Conservation (phyloP, 2,329 filamentous ascomycete genomes). For the Pyrenochaeta sp. region DNA sequence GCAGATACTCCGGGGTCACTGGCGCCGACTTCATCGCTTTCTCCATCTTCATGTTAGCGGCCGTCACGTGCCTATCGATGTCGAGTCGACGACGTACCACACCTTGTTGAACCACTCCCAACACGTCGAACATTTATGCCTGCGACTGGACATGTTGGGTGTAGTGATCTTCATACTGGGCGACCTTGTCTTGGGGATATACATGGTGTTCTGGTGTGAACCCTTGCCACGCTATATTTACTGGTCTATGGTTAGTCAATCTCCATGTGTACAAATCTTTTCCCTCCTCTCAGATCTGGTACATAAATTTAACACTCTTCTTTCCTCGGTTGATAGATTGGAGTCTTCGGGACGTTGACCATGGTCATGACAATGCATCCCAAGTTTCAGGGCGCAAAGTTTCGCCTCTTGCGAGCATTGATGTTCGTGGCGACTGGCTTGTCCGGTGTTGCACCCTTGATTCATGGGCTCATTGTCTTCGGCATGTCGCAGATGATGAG, state of each 20-base stretch:
- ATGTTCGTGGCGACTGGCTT: slow-evolving; percentile 90
- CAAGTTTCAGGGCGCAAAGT: slow-evolving; percentile 79
- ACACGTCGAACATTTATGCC: slow-evolving; percentile 77
- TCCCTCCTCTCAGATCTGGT: too few relatives aligned
- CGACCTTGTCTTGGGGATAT: slow-evolving; percentile 82
- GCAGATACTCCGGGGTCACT: slow-evolving; percentile 16
- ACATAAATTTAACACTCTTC: too few relatives aligned
- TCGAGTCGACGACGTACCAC: slow-evolving; percentile 72
- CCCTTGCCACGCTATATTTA: slow-evolving; percentile 46
- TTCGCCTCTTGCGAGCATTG: slow-evolving; percentile 81
- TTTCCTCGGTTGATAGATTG: not conserved
- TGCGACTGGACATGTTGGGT: slow-evolving; percentile 89
- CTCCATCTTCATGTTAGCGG: slow-evolving; percentile 34
- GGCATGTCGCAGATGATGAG: too few relatives aligned
- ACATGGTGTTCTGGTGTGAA: slow-evolving; percentile 59
- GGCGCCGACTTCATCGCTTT: slow-evolving; percentile 31
- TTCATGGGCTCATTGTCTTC: slow-evolving; percentile 69
- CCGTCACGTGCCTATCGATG: slow-evolving; percentile 51
- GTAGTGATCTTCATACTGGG: slow-evolving; percentile 90
- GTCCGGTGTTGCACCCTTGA: slow-evolving; percentile 82
- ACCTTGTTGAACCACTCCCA: slow-evolving; percentile 82
- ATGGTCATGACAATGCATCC: slow-evolving; percentile 81
- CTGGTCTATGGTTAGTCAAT: slow-evolving; percentile 47
- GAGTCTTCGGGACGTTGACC: slow-evolving; percentile 68
- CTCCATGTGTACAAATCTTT: too few relatives aligned